These are phyloP conservation scores for Lentinula sp. DNA, from an alignment of 768 basidiomycete genomes.

Conservation along the genomic window DNA sequence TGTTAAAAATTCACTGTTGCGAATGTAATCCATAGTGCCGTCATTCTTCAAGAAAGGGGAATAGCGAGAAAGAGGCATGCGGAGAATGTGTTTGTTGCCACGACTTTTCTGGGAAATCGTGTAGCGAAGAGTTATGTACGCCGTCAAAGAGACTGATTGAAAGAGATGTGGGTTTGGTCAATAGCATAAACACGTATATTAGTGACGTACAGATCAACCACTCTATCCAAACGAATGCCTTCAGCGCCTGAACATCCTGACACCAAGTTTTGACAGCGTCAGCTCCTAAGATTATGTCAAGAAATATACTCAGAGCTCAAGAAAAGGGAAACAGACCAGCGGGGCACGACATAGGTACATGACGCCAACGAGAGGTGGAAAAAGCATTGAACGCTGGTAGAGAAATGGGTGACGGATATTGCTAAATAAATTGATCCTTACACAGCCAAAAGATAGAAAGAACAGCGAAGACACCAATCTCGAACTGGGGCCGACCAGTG, in stretches of 20 bases:
- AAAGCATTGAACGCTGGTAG: constrained; percentile 49
- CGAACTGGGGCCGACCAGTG: constrained; percentile 40
- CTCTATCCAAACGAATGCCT: constrained; percentile 54
- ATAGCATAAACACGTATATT: neutral
- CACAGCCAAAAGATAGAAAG: constrained; percentile 52
- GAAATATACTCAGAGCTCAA: neutral
- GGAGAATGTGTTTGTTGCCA: constrained; percentile 48
- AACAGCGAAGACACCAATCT: constrained; percentile 38
- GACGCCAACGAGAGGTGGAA: constrained; percentile 51
- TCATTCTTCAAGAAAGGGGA: constrained; percentile 19
- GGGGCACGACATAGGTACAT: constrained; percentile 45
- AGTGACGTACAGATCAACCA: constrained; percentile 41
- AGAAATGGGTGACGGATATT: neutral
- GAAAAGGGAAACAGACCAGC: constrained; percentile 24
- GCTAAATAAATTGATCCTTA: constrained; percentile 16
- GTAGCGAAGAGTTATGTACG: constrained; percentile 36
- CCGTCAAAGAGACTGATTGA: constrained; percentile 34
- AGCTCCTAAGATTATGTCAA: constrained; percentile 23
- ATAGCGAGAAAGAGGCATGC: constrained; percentile 45
- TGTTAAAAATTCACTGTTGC: constrained; percentile 4
- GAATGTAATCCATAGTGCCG: neutral
- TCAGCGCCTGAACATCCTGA: constrained; percentile 46
- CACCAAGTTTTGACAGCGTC: constrained; percentile 46
- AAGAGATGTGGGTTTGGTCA: neutral
- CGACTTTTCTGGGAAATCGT: constrained; percentile 32